Percentiles rank a stretch among this genome's conserved stretches.
Evolutionary conservation across 345 rosid genomes (phyloP).

Genomic region (Lepidium didymum): DNA sequence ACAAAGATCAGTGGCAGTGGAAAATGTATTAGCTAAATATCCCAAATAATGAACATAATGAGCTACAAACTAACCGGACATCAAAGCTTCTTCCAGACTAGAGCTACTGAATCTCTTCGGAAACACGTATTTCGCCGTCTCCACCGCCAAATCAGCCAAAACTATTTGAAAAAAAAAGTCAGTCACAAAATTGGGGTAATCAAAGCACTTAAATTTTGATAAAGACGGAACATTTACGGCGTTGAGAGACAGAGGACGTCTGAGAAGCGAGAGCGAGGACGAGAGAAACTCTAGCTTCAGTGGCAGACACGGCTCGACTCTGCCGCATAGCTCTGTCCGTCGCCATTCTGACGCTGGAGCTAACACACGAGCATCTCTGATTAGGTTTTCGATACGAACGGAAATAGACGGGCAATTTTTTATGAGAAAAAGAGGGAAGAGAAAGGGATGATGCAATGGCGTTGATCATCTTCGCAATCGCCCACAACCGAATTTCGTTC

Average conservation of each 20-base stretch:
- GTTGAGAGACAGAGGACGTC: constrained; percentile 50
- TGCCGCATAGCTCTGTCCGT: constrained; percentile 23
- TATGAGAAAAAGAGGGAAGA: constrained; percentile 18
- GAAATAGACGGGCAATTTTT: constrained; percentile 1
- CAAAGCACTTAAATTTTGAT: not conserved
- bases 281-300: constrained; percentile 73
- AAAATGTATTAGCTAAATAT: not conserved
- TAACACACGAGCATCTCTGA: constrained; percentile 6
- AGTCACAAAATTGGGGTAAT: not conserved
- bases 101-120: constrained; percentile 67
- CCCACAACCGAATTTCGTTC: not conserved
- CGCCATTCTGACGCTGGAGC: constrained; percentile 20
- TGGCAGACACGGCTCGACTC: constrained; percentile 45
- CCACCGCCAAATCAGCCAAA: constrained; percentile 57
- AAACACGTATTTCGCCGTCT: constrained; percentile 66
- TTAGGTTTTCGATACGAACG: not conserved
- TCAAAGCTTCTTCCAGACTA: constrained; percentile 75
- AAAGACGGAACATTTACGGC: constrained; percentile 53
- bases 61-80: constrained; percentile 48
- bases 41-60: not conserved
- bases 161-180: constrained; percentile 31
- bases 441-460: constrained; percentile 17
- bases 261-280: constrained; percentile 79
- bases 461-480: constrained; percentile 12
- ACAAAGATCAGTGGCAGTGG: not conserved